Percentiles rank a stretch among this genome's conserved stretches.
These are phyloP conservation scores for Penicillium sp. DNA, from an alignment of 2,329 filamentous ascomycete genomes.

Conservation along the genomic window DNA sequence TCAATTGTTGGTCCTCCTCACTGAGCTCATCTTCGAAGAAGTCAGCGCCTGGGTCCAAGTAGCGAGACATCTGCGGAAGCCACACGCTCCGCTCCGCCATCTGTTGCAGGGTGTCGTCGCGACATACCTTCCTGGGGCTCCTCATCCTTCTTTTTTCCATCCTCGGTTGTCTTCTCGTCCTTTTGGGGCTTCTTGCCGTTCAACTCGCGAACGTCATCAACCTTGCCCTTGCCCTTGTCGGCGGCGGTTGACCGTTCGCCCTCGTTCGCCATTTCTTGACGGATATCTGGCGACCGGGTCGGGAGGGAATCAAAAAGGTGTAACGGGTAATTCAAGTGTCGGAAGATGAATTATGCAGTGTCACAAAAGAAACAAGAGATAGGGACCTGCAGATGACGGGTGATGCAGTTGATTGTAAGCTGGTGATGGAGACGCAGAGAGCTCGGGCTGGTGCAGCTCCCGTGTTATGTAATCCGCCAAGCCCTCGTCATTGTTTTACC, in stretches of 20 bases:
- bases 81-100: slow-evolving; percentile 11
- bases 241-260: slow-evolving; percentile 78
- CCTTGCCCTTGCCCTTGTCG: slow-evolving; percentile 98
- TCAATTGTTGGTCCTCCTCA: slow-evolving; percentile 97
- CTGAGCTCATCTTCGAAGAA: slow-evolving; percentile 77
- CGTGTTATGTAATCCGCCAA: slow-evolving; percentile 26
- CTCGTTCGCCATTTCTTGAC: slow-evolving; percentile 79
- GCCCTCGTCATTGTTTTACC: slow-evolving; percentile 22
- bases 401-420: slow-evolving; percentile 26
- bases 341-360: slow-evolving; percentile 3
- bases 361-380: slow-evolving; percentile 15
- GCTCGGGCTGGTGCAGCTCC: slow-evolving; percentile 27
- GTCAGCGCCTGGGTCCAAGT: slow-evolving; percentile 33
- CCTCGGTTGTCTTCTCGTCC: slow-evolving; percentile 67
- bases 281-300: slow-evolving; percentile 32
- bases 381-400: slow-evolving; percentile 18
- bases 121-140: slow-evolving; percentile 60
- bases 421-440: slow-evolving; percentile 27
- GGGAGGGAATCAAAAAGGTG: slow-evolving; percentile 10
- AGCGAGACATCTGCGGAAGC: slow-evolving; percentile 3
- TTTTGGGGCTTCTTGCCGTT: slow-evolving; percentile 56
- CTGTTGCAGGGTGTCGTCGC: slow-evolving; percentile 2
- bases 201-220: slow-evolving; percentile 63
- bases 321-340: slow-evolving; percentile 3
- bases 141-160: slow-evolving; percentile 73